phyloP scores from a whole-genome alignment of 2,329 filamentous ascomycete genomes.

The Verticillium nonalfalfae region DNA sequence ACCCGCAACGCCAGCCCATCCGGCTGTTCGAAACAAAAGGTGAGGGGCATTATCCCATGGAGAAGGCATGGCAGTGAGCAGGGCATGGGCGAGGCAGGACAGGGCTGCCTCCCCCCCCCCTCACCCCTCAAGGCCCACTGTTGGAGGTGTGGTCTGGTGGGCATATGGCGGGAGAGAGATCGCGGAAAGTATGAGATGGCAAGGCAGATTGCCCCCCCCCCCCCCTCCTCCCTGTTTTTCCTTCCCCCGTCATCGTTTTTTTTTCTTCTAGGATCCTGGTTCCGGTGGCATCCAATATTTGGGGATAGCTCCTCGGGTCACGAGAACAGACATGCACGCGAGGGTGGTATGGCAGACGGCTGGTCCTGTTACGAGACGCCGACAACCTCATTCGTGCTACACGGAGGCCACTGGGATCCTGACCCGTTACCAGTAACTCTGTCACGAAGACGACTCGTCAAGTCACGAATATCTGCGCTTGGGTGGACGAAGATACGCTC shows the following conservation, averaged over 20 bases:
- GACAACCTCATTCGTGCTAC: neutral
- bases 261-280: neutral
- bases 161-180: neutral
- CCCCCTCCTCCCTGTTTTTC: no score
- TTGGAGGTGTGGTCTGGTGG: no score
- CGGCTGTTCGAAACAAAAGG: neutral
- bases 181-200: neutral
- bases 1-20: neutral
- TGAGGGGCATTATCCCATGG: neutral
- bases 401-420: no score
- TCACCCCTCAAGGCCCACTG: no score
- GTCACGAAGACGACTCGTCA: no score
- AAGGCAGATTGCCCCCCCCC: neutral
- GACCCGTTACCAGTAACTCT: no score
- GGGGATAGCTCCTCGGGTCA: neutral
- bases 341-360: neutral
- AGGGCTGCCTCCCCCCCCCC: no score
- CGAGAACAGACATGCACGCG: neutral
- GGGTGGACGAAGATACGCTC: no score
- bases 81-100: neutral
- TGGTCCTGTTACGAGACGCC: neutral
- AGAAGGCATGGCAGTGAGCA: neutral
- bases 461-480: no score
- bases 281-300: neutral
- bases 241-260: neutral